Base-by-base conservation (phyloP, 768 basidiomycete species). In the Cyathus striatus region DNA sequence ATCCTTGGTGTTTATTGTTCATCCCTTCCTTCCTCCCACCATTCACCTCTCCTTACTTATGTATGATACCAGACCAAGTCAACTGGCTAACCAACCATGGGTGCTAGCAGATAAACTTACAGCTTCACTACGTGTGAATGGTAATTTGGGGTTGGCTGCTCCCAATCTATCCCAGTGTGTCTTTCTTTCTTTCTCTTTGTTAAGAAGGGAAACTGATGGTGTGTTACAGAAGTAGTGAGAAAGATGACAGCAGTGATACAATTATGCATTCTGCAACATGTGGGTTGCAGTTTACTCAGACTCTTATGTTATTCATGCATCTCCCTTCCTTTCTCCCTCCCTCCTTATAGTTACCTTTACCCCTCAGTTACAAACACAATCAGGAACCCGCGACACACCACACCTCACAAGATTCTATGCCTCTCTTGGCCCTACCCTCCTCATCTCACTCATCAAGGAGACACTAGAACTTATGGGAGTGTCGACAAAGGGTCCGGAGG, bases 391-490 rank as follows among this genome's bases (percentile, higher is more conserved):
- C 7, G 90, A 90, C 52, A 81, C 70, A 1, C 85, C 88, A 0
- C 75, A 82, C 45, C 72, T 90, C 14, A 91, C 90, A 1, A 81
- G 90, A 0, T 92, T 93, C 70, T 92, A 90, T 59, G 75, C 83
- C 0, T 52, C 62, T n/a, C 30, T 32, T 12, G 30, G 30, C 13
- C 30, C 30, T 12, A 12, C 30, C 12, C 30, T 32, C 16, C 30
- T 32, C 16, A 32, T 32, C 13, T 12, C 12, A 32, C 67, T 82
- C 42, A 61, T 90, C 39, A 67, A 76, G 41, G 74, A 78, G 39
- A 72, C 71, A 23, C 65, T 90, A 9, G 64, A 70, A 26, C 49
- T 41, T 0, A 52, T 78, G 1, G 68, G 66, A 6, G 76, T 81
- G 17, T n/a, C n/a, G n/a, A 69, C 69, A 56, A 81, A 78, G 53